These are phyloP conservation scores for Globisporangium apiculatum DNA, from an alignment of 352 stramenopile genomes.

Conservation along the genomic window DNA sequence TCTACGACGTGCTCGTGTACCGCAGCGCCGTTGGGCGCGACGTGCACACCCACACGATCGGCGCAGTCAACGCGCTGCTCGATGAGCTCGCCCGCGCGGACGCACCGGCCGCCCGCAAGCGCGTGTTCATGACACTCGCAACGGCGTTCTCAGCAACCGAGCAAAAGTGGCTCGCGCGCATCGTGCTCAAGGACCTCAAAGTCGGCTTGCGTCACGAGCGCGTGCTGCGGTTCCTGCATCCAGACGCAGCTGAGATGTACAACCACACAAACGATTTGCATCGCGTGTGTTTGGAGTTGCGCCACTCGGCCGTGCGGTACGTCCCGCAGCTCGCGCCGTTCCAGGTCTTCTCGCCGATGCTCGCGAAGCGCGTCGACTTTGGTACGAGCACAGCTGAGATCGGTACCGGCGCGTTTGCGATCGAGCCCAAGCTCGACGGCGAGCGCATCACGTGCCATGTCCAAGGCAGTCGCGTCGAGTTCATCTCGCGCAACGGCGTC, in stretches of 20 bases:
- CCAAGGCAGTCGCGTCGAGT: conserved; percentile 49
- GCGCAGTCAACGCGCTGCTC: conserved; percentile 54
- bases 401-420: conserved; percentile 60
- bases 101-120: conserved; percentile 31
- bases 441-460: conserved; percentile 82
- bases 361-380: conserved; percentile 82
- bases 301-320: conserved; percentile 77
- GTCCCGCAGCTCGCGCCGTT: conserved; percentile 74
- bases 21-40: conserved; percentile 33
- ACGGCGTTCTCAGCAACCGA: conserved; percentile 70
- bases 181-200: conserved; percentile 85
- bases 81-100: conserved; percentile 46
- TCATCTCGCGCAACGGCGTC: conserved; percentile 80
- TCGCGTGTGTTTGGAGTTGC: conserved; percentile 62
- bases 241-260: conserved; percentile 81
- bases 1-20: conserved; percentile 69
- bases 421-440: conserved; percentile 83
- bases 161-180: conserved; percentile 80
- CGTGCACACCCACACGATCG: conserved; percentile 45
- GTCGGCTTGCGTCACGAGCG: conserved; percentile 76
- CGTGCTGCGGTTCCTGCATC: conserved; percentile 75
- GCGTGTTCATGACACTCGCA: conserved; percentile 63
- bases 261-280: conserved; percentile 84
- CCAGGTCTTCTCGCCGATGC: conserved; percentile 83
- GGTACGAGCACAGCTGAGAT: conserved; percentile 71